Conservation (phyloP, 164 flowering plant genomes). For the Protea cynaroides region DNA sequence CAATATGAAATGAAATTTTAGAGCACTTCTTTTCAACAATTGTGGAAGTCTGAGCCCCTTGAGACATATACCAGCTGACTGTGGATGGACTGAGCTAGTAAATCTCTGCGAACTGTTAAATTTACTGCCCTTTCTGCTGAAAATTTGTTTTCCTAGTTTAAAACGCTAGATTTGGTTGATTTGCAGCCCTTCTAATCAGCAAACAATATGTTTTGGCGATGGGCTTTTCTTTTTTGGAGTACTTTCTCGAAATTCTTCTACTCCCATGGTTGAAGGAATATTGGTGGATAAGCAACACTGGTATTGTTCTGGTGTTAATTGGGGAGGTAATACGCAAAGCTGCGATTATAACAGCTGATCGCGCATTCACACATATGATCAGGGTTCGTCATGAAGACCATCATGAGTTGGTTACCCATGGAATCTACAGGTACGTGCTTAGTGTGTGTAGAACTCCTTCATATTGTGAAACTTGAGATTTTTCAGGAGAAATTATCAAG, state of each 20-base stretch:
- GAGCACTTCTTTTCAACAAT: too few relatives aligned
- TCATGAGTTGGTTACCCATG: constrained; percentile 68
- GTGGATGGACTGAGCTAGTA: too few relatives aligned
- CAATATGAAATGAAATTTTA: too few relatives aligned
- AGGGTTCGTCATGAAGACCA: constrained; percentile 45
- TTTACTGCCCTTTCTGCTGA: too few relatives aligned
- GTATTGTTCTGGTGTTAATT: constrained; percentile 64
- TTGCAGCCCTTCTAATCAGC: constrained; percentile 72
- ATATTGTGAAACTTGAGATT: neutral
- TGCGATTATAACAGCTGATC: constrained; percentile 82
- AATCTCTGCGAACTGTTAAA: too few relatives aligned
- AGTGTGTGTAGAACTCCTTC: neutral
- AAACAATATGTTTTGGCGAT: constrained; percentile 68
- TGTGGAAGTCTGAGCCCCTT: too few relatives aligned
- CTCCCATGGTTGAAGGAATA: constrained; percentile 69
- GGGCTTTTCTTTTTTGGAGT: constrained; percentile 63
- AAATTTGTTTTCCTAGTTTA: too few relatives aligned
- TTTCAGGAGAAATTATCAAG: too few relatives aligned
- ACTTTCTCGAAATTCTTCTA: constrained; percentile 43
- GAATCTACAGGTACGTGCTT: constrained; percentile 45
- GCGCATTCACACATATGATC: constrained; percentile 81
- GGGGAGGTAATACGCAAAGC: constrained; percentile 81
- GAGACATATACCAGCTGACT: too few relatives aligned
- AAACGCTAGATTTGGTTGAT: neutral
- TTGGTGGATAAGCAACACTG: constrained; percentile 74